Percentiles rank a stretch among this genome's conserved stretches.
These are phyloP conservation scores for Vanderwaltozyma verrucispora DNA, from an alignment of 805 yeast genomes.

Conservation along the genomic window DNA sequence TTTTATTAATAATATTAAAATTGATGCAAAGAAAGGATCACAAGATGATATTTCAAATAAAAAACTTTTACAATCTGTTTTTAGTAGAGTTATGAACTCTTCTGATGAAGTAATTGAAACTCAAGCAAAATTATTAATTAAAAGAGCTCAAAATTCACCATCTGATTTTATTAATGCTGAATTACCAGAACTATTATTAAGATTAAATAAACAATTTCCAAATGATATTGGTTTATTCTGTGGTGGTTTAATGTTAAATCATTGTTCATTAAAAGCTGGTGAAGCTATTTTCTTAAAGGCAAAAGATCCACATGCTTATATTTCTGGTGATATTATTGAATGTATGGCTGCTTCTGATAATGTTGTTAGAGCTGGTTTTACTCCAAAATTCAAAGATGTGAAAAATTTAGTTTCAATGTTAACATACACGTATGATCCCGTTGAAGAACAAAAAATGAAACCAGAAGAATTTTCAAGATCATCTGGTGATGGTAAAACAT, in stretches of 20 bases:
- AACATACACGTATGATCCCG: slow-evolving; percentile 81
- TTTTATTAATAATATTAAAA: slow-evolving; percentile 41
- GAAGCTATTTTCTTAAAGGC: slow-evolving; percentile 97
- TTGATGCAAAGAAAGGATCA: slow-evolving; percentile 37
- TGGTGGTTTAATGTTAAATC: slow-evolving; percentile 88
- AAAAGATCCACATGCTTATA: slow-evolving; percentile 96
- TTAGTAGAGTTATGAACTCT: slow-evolving; percentile 77
- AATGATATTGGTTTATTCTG: slow-evolving; percentile 91
- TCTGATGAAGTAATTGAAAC: slow-evolving; percentile 45
- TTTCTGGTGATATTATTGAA: slow-evolving; percentile 93
- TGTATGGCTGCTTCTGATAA: slow-evolving; percentile 99
- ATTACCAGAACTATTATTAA: slow-evolving; percentile 62
- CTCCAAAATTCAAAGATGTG: slow-evolving; percentile 98
- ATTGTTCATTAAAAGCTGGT: slow-evolving; percentile 71
- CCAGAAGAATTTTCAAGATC: slow-evolving; percentile 41
- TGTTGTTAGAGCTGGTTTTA: slow-evolving; percentile 97
- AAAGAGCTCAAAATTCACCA: slow-evolving; percentile 51
- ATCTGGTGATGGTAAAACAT: slow-evolving; percentile 54
- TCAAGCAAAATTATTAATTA: slow-evolving; percentile 55
- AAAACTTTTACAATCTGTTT: slow-evolving; percentile 59
- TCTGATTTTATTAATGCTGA: slow-evolving; percentile 40
- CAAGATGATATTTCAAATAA: slow-evolving; percentile 49
- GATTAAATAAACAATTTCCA: slow-evolving; percentile 84
- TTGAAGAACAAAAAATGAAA: slow-evolving; percentile 87
- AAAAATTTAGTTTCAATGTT: slow-evolving; percentile 79